phyloP scores from a whole-genome alignment of 169 alveolate species.

The Theileria parva region DNA sequence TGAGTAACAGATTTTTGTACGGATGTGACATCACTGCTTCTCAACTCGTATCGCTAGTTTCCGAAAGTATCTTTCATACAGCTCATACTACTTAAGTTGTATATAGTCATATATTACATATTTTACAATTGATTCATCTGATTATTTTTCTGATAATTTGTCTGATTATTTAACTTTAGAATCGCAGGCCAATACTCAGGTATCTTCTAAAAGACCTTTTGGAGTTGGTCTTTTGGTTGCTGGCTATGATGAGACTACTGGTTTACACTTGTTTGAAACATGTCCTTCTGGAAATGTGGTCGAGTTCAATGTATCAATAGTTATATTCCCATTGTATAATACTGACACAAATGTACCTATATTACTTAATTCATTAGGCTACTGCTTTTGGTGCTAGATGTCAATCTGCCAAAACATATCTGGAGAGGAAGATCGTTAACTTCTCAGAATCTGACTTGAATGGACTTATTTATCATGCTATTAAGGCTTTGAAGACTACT shows the following conservation, averaged over 20 bases:
- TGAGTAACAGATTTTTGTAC: constrained; percentile 90
- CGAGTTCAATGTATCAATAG: constrained; percentile 84
- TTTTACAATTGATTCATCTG: no score
- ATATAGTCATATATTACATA: no score
- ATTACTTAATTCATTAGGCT: no score
- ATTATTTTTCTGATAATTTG: no score
- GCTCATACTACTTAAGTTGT: no score
- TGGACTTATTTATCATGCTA: constrained; percentile 83
- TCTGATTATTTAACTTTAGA: constrained; percentile 22
- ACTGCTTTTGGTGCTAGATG: constrained; percentile 96
- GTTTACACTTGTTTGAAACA: constrained; percentile 93
- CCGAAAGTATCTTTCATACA: constrained; percentile 73
- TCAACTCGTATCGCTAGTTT: constrained; percentile 88
- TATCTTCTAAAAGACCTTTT: constrained; percentile 95
- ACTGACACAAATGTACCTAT: no score
- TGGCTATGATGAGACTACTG: constrained; percentile 88
- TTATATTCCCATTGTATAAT: neutral
- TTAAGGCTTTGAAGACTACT: constrained; percentile 89
- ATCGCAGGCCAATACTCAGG: constrained; percentile 93
- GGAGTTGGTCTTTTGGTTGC: constrained; percentile 97
- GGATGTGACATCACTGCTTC: constrained; percentile 90
- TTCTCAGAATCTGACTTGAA: constrained; percentile 80
- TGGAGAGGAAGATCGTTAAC: constrained; percentile 89
- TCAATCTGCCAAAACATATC: constrained; percentile 96
- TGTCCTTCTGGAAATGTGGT: constrained; percentile 95